Base-by-base conservation (phyloP, 306 rosid genomes). In the Mimosa bimucronata region DNA sequence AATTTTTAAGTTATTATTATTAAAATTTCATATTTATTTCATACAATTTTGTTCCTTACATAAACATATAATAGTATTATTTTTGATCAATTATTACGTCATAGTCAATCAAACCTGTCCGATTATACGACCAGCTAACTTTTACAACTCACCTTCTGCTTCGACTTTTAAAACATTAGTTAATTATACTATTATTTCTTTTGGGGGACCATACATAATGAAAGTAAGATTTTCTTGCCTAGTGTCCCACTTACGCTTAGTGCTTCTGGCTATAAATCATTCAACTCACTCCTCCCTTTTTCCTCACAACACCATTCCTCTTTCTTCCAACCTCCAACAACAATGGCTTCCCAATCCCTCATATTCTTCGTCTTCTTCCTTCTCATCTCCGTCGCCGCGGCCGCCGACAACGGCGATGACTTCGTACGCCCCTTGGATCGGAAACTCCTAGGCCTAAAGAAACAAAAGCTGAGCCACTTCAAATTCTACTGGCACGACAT, bases 401-500 rank as follows among this genome's bases (percentile, higher is more conserved):
- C 60, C 19, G 41, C 38, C 38, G 38, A 34, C 10, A 71, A 64
- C 40, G 53, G 16, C 55, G 26, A n/a, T 4, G 81, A 64, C 16
- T 91, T 86, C 14, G 82, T 38, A 3, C 87, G 75, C 46, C 64
- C 44, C 15, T 19, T 88, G 0, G 81, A 89, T 69, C 84, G 71
- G 2, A 77, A 85, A 50, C 12, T 71, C 8, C 50, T 86, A 4
- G 86, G 85, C 19, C 72, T 88, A 3, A 82, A 60, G 46, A 82
- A 82, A 71, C 85, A 91, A 50, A 91, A 88, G 69, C 89, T 91
- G 0, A 90, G 84, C 77, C 94, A 89, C 50, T 74, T 93, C 10
- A 86, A 66, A 25, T 23, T 93, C n/a, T 93, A 85, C 44, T 90
- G 91, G 90, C 94, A 91, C 46, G 97, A 93, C 58, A 71, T 88